These are phyloP conservation scores for Cytospora piceicola DNA, from an alignment of 2,329 filamentous ascomycete species.

Conservation along the genomic window DNA sequence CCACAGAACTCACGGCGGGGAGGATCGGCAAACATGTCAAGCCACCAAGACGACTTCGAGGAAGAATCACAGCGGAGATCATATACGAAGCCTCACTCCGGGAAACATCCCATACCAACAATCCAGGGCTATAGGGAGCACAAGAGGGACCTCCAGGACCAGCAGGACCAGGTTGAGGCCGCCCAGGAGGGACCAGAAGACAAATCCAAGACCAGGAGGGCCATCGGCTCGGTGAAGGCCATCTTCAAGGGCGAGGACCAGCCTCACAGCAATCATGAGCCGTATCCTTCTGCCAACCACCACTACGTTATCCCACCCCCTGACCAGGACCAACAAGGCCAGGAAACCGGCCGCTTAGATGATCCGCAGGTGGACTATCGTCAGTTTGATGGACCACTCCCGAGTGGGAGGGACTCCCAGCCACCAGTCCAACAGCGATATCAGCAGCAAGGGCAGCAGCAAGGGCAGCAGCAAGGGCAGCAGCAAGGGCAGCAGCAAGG, in stretches of 20 bases:
- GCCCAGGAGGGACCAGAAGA: constrained; percentile 42
- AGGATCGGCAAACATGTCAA: constrained; percentile 39
- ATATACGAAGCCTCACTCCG: constrained; percentile 47
- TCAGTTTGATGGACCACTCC: background rate
- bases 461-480: constrained; percentile 29
- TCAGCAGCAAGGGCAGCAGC: constrained; percentile 33
- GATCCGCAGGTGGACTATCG: constrained; percentile 3
- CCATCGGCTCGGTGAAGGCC: constrained; percentile 43
- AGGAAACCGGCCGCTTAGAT: constrained; percentile 4
- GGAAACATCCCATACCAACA: constrained; percentile 51
- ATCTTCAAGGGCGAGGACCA: constrained; percentile 42
- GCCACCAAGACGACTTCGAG: constrained; percentile 42
- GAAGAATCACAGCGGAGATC: constrained; percentile 41
- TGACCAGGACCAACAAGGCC: constrained; percentile 10
- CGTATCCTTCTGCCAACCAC: constrained; percentile 43
- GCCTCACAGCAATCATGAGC: constrained; percentile 38
- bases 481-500: constrained; percentile 32
- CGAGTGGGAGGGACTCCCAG: constrained; percentile 17
- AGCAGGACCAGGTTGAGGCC: constrained; percentile 37
- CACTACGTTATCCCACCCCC: constrained; percentile 34
- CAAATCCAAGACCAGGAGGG: constrained; percentile 41
- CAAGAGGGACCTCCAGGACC: constrained; percentile 47
- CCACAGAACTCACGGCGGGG: background rate
- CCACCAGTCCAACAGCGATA: constrained; percentile 19
- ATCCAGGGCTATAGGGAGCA: constrained; percentile 54